A percentile compares a stretch with the other conserved stretches of the same genome.
Evolutionary conservation across 805 yeast species (phyloP).

Genomic region (Barnettozyma pratensis): DNA sequence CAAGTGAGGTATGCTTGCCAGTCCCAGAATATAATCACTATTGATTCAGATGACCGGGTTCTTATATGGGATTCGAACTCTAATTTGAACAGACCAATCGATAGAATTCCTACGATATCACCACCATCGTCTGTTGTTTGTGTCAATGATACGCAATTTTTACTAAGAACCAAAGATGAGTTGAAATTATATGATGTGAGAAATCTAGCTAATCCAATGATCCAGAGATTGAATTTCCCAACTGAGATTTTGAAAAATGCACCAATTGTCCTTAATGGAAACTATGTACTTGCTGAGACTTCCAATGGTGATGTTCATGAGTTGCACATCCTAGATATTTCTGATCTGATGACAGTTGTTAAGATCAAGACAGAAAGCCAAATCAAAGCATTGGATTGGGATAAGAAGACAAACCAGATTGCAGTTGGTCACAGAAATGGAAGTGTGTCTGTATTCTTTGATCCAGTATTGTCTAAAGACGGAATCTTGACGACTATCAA

Average conservation of each 20-base stretch:
- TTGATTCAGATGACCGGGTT: constrained; percentile 9
- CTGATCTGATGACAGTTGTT: constrained; percentile 16
- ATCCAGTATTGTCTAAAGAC: constrained; percentile 14
- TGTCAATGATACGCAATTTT: background rate
- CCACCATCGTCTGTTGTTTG: background rate
- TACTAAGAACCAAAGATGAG: constrained; percentile 8
- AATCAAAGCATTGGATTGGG: constrained; percentile 21
- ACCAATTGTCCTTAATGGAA: constrained; percentile 2
- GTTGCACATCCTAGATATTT: constrained; percentile 16
- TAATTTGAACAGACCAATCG: constrained; percentile 9
- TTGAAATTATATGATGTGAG: constrained; percentile 21
- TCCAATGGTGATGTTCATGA: background rate
- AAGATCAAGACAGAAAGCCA: constrained; percentile 1
- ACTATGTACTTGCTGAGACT: constrained; percentile 1
- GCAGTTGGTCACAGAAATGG: constrained; percentile 19
- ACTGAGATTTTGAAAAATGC: background rate
- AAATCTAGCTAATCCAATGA: constrained; percentile 14
- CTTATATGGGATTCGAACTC: constrained; percentile 15
- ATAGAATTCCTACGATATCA: background rate
- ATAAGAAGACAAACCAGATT: constrained; percentile 19
- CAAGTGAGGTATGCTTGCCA: constrained; percentile 2
- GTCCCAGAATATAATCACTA: constrained; percentile 6
- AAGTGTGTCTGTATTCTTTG: constrained; percentile 12
- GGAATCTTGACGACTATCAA: constrained; percentile 17
- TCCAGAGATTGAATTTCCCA: constrained; percentile 12